Evolutionary conservation across 2,329 filamentous ascomycete species (phyloP), one percentile per base, ranked within the genome.

Genomic region (Akanthomyces dipterigenus): DNA sequence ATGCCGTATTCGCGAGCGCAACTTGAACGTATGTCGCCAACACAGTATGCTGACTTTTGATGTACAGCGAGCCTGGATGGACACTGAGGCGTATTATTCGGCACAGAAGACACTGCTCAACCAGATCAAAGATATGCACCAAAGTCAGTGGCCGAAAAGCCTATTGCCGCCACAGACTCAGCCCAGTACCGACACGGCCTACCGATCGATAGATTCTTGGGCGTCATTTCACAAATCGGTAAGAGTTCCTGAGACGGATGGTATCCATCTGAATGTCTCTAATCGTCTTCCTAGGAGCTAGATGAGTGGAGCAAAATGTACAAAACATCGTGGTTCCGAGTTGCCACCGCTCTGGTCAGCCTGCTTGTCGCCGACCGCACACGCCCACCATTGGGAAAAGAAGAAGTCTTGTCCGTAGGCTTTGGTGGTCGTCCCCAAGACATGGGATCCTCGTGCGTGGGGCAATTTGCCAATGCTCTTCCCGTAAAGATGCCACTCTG

Each of bases 381-480:
- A 16, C 50, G 48, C 11, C 63, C 63, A 5, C 54, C 38, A 14
- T 42, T 64, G 20, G 61, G 61, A 3, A 38, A 22, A 51, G 63
- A 64, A 34, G 61, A 64, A 48, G 61, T 64, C 20, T 45, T 64
- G 3, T 63, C 63, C 1, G 48, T 64, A 8, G 63, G 55, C 20
- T 64, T 64, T 24, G 61, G 38, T 14, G 36, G 36, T 16, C 36
- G 36, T 38, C 36, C 36, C 36, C 36, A 14, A 11, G 63, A 63
- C 22, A 63, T 64, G 61, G 22, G 4, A 8, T 18, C 28, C 9
- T 38, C 50, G 14, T 64, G 63, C 24, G 49, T 64, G 42, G 63
- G 63, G 5, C 63, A 64, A 22, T 64, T 64, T 45, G 63, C 63
- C 60, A 64, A 64, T 38, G 57, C 61, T 16, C 61, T 64, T 18